Conservation (phyloP, 371 early-diverging fungal genomes). For the Mortierella sp. region DNA sequence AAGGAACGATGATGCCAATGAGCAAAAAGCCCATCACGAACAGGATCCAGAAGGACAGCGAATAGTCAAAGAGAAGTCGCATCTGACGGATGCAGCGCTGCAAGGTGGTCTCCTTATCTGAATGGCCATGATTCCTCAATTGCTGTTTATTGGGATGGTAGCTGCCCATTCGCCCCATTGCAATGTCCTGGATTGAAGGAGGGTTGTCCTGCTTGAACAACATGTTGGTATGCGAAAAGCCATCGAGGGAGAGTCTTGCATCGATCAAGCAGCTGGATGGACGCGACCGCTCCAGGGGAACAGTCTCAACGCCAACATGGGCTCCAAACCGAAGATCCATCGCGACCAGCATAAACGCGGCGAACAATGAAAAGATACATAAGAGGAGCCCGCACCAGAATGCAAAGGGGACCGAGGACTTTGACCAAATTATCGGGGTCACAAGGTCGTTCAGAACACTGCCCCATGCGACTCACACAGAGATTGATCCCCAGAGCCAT, state of each 20-base stretch:
- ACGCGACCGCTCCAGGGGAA: constrained; percentile 14
- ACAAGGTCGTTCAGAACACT: constrained; percentile 60
- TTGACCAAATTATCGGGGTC: constrained; percentile 25
- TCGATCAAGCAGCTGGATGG: constrained; percentile 21
- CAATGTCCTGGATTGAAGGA: constrained; percentile 7
- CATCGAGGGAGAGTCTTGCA: constrained; percentile 4
- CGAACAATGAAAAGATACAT: constrained; percentile 43
- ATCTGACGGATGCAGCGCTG: constrained; percentile 64
- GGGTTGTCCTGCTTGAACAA: neutral
- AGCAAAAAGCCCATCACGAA: constrained; percentile 21
- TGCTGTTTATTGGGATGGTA: neutral
- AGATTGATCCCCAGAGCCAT: constrained; percentile 61
- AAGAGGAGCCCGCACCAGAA: constrained; percentile 61
- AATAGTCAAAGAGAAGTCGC: constrained; percentile 62
- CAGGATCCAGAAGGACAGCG: constrained; percentile 25
- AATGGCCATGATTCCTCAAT: neutral
- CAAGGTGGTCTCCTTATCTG: constrained; percentile 27
- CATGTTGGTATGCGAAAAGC: neutral
- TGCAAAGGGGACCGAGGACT: constrained; percentile 42
- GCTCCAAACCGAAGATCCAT: constrained; percentile 46
- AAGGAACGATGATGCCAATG: constrained; percentile 62
- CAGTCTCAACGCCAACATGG: neutral
- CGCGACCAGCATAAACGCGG: constrained; percentile 61
- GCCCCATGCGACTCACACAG: constrained; percentile 58
- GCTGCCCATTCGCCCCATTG: neutral